Percentiles rank a stretch among this genome's conserved stretches.
Conservation (phyloP, 192 early-diverging fungal genomes). For the Rhizoclosmatium globosum region DNA sequence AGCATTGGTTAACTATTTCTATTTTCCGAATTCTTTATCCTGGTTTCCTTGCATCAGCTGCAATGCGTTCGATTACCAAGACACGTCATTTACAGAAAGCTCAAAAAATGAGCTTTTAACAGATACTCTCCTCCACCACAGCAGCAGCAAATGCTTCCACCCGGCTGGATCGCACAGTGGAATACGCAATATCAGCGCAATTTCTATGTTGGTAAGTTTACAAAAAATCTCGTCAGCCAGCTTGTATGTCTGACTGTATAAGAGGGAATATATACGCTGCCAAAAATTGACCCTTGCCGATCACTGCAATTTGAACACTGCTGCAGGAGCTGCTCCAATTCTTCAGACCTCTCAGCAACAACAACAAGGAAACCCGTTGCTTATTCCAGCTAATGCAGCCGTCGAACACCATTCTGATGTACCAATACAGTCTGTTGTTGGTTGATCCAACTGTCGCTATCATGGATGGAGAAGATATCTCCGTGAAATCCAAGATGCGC, state of each 20-base stretch:
- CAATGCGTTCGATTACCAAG: too few relatives aligned
- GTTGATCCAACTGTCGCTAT: conserved; percentile 44
- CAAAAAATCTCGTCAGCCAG: too few relatives aligned
- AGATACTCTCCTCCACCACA: background rate
- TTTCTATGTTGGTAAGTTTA: conserved; percentile 48
- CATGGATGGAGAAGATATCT: conserved; percentile 33
- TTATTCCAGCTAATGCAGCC: conserved; percentile 24
- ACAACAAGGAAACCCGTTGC: background rate
- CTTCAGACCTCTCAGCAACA: conserved; percentile 26
- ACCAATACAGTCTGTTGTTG: conserved; percentile 18
- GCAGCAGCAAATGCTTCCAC: conserved; percentile 26
- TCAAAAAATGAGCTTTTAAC: too few relatives aligned
- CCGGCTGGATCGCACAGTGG: conserved; percentile 47
- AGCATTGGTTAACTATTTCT: background rate
- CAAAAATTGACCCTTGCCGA: background rate
- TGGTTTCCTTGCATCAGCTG: too few relatives aligned
- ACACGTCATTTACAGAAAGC: too few relatives aligned
- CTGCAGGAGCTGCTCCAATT: conserved; percentile 1
- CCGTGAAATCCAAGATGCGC: conserved; percentile 42
- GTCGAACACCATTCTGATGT: conserved; percentile 16
- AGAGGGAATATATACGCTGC: too few relatives aligned
- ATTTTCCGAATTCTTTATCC: too few relatives aligned
- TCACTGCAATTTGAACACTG: conserved; percentile 30
- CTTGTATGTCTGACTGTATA: background rate
- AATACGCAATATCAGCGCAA: conserved; percentile 34